Base-by-base conservation (phyloP, 2,329 filamentous ascomycete genomes). In the Sclerotiophoma versabilis region DNA sequence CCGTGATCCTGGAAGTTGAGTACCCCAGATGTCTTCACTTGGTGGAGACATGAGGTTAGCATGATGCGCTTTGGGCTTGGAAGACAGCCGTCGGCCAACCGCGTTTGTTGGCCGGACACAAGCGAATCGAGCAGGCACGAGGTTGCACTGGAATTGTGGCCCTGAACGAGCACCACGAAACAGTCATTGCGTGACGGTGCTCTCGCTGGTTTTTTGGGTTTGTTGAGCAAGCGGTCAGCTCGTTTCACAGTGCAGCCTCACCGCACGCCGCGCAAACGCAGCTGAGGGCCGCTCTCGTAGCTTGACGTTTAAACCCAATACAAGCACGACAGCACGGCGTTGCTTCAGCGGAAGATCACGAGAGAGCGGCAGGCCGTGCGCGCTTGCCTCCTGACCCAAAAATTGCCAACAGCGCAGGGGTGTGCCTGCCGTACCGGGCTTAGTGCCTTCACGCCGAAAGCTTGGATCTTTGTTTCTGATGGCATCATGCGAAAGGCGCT, bases 361-460 rank as follows among this genome's bases (percentile, higher is more conserved):
- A 66, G 65, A 49, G 62, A 51, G 54, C 58, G 63, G 63, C 61
- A 66, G 67, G 19, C 67, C 59, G 64, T 69, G 66, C 68, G 52
- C 58, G 20, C 50, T 54, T 67, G 50, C 66, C 68, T 71, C 64
- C 64, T 71, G 68, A 71, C 65, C 68, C 66, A 62, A 69, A 68
- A 66, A 72, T 61, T 62, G 58, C 60, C 56, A 39, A 30, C 37
- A 41, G 43, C n/a, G 54, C 62, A 69, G 64, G 66, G 62, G 23
- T 63, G 59, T 15, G 47, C 53, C 44, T 52, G 42, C 56, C 60
- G 57, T 26, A 33, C 46, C 30, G 5, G 47, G 66, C 19, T 58
- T 70, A 70, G 69, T 49, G 59, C 37, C 25, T 22, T 32, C 29
- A 52, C 49, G 20, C 26, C 37, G 52, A 63, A 69, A 68, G 65